Base-by-base conservation (phyloP, 2,329 filamentous ascomycete species). In the Raffaelea arxii region DNA sequence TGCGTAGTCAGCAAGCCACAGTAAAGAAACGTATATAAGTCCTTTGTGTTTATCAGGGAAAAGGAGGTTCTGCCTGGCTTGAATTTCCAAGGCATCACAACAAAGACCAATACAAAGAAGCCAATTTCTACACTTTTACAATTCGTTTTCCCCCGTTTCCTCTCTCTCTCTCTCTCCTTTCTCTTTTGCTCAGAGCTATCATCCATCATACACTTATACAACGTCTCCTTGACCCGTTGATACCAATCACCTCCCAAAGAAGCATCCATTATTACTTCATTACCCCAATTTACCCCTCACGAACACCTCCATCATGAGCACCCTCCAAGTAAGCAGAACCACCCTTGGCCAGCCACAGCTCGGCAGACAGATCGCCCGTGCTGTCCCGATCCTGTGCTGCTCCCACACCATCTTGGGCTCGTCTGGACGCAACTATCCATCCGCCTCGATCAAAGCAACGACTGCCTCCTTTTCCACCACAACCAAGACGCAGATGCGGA, bases 381-480 rank as follows among this genome's bases (percentile, higher is more conserved):
- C 23, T 3, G 22, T 49, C 11, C 47, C 47, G 6, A 4, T 49
- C 16, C 24, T 51, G 5, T 50, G 47, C 39, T 44, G 38, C 4
- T 44, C 44, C 2, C 36, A 35, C 10, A 11, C 38, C 5, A 24
- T 39, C 11, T 23, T 46, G 1, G 19, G 23, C 11, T 19, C 21
- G 25, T 16, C 25, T 5, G 18, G 21, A 2, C 30, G 24, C 25
- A 12, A 23, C 18, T 4, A 38, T 6, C 27, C 25, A 5, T 27
- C 22, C 21, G 23, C 23, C 18, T 41, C 35, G 19, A 2, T 14
- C 22, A n/a, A n/a, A 22, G 14, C 55, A 58, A 22, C 62, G 65
- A 42, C 39, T 4, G 35, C 36, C 16, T 50, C 55, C 49, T 78
- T 79, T 60, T 77, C 75, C 2, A 72, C 71, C 4, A 76, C 75